phyloP scores from a whole-genome alignment of 805 yeast genomes.

The Candida bentonensis region DNA sequence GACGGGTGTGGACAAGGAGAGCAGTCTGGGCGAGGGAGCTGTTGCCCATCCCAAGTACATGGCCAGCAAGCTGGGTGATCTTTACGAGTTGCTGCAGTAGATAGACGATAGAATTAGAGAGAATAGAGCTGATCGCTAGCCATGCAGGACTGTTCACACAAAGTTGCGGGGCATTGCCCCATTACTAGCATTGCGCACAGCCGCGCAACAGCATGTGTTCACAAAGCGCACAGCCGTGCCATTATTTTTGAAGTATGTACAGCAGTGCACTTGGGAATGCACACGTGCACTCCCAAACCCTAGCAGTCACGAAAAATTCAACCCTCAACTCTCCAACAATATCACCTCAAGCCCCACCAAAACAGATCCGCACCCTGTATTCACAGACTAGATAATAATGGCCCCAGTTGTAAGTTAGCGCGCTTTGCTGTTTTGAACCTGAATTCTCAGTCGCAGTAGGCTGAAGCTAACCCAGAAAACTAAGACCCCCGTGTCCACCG shows the following conservation, averaged over 20 bases:
- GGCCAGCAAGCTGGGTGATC: slow-evolving; percentile 62
- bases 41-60: slow-evolving; percentile 48
- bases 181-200: no score
- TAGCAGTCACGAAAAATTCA: not conserved
- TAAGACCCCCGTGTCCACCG: slow-evolving; percentile 55
- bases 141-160: no score
- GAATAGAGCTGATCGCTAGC: not conserved
- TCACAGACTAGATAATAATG: slow-evolving; percentile 31
- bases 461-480: slow-evolving; percentile 35
- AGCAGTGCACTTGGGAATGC: no score
- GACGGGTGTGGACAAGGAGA: slow-evolving; percentile 81
- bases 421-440: slow-evolving; percentile 26
- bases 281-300: not conserved
- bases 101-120: no score
- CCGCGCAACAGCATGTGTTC: no score
- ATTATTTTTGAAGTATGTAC: no score
- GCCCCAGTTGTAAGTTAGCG: slow-evolving; percentile 81
- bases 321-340: not conserved
- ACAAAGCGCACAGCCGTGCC: no score
- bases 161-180: no score
- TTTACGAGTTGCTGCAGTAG: slow-evolving; percentile 38
- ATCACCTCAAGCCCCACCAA: no score
- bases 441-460: slow-evolving; percentile 48
- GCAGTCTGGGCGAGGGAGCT: slow-evolving; percentile 31
- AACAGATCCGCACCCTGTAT: not conserved